Percentiles rank a stretch among this genome's conserved stretches.
Evolutionary conservation across 345 rosid genomes (phyloP).

Genomic region (Crucihimalaya himalaica): DNA sequence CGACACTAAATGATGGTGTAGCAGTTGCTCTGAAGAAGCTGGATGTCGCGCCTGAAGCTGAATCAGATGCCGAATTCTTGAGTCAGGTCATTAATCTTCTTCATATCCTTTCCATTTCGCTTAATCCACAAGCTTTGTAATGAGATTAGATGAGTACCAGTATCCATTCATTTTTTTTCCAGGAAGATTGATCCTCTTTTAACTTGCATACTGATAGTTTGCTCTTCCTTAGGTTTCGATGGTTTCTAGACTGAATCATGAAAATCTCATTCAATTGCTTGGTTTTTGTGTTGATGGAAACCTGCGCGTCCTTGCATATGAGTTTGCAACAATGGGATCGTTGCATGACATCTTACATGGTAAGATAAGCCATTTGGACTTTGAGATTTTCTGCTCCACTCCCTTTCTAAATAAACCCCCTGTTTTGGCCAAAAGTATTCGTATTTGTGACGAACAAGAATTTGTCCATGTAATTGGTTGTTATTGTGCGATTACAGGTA

Average conservation of each 20-base stretch:
- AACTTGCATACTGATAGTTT: constrained; percentile 23
- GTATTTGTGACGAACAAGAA: not conserved
- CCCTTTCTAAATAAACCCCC: not conserved
- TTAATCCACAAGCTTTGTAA: not conserved
- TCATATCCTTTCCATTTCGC: not conserved
- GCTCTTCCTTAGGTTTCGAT: constrained; percentile 64
- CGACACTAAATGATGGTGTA: constrained; percentile 59
- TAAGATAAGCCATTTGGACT: constrained; percentile 33
- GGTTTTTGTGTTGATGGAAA: constrained; percentile 94
- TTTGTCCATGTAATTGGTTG: not conserved
- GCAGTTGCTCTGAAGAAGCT: constrained; percentile 80
- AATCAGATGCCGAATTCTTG: constrained; percentile 75
- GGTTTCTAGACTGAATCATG: constrained; percentile 94
- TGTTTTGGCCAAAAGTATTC: not conserved
- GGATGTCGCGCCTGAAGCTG: constrained; percentile 79
- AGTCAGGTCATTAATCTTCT: constrained; percentile 61
- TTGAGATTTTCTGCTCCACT: not conserved
- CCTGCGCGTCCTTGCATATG: constrained; percentile 85
- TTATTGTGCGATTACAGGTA: constrained; percentile 32
- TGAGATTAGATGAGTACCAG: not conserved
- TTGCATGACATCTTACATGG: constrained; percentile 97
- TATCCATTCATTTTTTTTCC: not conserved
- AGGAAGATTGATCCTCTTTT: constrained; percentile 4
- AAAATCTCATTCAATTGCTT: constrained; percentile 76
- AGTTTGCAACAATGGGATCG: constrained; percentile 99